phyloP scores from a whole-genome alignment of 2,329 filamentous ascomycete species.

The Bipolaris gigantea region DNA sequence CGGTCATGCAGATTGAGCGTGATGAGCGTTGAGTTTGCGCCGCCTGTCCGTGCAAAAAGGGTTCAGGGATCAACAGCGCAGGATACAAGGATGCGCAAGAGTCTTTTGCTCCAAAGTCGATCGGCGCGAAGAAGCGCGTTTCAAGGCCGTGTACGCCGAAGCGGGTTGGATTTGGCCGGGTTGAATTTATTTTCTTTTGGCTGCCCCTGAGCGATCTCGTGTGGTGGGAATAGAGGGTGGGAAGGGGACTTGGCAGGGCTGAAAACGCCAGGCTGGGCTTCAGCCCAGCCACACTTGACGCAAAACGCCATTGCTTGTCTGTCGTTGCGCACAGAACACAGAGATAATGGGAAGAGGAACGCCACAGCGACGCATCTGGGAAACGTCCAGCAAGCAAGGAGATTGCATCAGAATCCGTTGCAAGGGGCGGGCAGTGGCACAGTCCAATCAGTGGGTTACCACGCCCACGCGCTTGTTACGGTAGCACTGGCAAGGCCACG shows the following conservation, averaged over 20 bases:
- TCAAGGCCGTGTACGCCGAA: not conserved
- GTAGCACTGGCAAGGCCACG: not conserved
- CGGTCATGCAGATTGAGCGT: not conserved
- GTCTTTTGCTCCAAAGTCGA: not conserved
- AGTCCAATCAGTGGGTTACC: not conserved
- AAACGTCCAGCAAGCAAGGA: conserved; percentile 31
- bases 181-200: not conserved
- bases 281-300: not conserved
- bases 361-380: conserved; percentile 11
- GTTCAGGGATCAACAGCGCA: not conserved
- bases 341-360: not conserved
- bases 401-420: not conserved
- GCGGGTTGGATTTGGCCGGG: no score
- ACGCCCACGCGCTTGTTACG: not conserved
- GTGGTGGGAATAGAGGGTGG: not conserved
- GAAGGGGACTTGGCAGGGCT: not conserved
- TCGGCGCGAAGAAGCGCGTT: not conserved
- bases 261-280: not conserved
- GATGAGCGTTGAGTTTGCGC: not conserved
- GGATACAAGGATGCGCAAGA: not conserved
- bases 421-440: not conserved
- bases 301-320: not conserved
- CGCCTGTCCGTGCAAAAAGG: not conserved
- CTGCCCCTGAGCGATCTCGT: not conserved
- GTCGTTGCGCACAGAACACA: not conserved